Evolutionary conservation across 2,329 filamentous ascomycete species (phyloP).

Genomic region (Samsoniella hepiali): DNA sequence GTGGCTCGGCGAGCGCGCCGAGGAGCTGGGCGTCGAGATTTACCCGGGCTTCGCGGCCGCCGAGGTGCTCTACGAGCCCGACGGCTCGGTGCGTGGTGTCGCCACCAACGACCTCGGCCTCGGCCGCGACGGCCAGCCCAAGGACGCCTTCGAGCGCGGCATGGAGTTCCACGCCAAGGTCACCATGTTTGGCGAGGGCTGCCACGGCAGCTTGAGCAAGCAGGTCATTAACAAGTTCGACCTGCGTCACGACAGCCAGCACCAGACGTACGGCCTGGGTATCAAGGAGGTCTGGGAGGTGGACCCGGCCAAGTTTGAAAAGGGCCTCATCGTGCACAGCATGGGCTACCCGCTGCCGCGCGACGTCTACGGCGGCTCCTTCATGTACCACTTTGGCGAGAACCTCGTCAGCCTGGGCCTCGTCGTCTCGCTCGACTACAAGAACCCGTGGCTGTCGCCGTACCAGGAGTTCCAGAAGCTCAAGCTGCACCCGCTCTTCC

Average conservation of each 20-base stretch:
- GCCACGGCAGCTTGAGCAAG: slow-evolving; percentile 92
- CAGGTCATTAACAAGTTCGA: slow-evolving; percentile 94
- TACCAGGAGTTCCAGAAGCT: slow-evolving; percentile 98
- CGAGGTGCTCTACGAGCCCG: slow-evolving; percentile 81
- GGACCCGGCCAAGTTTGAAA: slow-evolving; percentile 84
- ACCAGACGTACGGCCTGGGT: slow-evolving; percentile 92
- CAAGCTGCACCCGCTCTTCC: slow-evolving; percentile 95
- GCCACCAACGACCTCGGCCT: slow-evolving; percentile 95
- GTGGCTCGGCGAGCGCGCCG: slow-evolving; percentile 94
- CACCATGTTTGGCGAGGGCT: slow-evolving; percentile 91
- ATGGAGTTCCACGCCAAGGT: slow-evolving; percentile 97
- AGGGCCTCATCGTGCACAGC: slow-evolving; percentile 81
- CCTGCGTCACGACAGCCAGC: slow-evolving; percentile 80
- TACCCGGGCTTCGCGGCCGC: slow-evolving; percentile 95
- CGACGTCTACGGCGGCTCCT: slow-evolving; percentile 95
- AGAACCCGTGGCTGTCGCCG: slow-evolving; percentile 93
- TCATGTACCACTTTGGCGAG: slow-evolving; percentile 99
- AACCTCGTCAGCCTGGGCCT: slow-evolving; percentile 91
- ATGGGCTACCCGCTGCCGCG: slow-evolving; percentile 87
- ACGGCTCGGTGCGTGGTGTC: slow-evolving; percentile 88
- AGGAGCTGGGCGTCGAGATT: slow-evolving; percentile 92
- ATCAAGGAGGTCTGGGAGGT: slow-evolving; percentile 98
- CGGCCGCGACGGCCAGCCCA: slow-evolving; percentile 74
- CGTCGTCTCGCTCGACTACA: slow-evolving; percentile 90
- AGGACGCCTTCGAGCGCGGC: slow-evolving; percentile 87